Evolutionary conservation across 2,329 filamentous ascomycete genomes (phyloP).

Genomic region (Botrytis elliptica): DNA sequence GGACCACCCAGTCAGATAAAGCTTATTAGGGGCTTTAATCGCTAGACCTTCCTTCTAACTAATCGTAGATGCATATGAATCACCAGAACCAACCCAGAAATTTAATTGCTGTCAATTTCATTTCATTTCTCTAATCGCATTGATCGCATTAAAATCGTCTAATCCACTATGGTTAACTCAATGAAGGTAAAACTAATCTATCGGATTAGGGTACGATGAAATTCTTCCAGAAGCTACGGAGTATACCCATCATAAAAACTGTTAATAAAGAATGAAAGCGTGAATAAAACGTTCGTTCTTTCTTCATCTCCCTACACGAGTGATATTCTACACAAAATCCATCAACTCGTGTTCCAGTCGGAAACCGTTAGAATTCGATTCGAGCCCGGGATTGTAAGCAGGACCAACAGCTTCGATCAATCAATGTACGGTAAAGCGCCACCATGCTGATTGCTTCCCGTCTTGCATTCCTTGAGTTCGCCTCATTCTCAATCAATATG

Average conservation of each 20-base stretch:
- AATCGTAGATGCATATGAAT: not conserved
- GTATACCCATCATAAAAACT: not conserved
- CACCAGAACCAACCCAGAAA: not conserved
- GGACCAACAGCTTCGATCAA: not conserved
- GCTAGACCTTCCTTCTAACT: not conserved
- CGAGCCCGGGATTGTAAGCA: not conserved
- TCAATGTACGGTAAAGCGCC: not conserved
- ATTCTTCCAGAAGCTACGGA: not conserved
- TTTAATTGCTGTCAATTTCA: not conserved
- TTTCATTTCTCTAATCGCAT: not conserved
- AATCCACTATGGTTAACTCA: not conserved
- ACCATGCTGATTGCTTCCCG: not conserved
- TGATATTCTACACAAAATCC: not conserved
- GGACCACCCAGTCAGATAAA: not conserved
- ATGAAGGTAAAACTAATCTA: not conserved
- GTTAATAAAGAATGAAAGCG: not conserved
- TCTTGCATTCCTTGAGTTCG: not conserved
- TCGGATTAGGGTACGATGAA: not conserved
- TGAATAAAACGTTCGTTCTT: not conserved
- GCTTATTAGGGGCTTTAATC: not conserved
- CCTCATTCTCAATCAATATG: not conserved
- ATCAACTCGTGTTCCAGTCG: not conserved
- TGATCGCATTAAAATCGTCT: not conserved
- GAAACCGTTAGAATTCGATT: too few relatives aligned
- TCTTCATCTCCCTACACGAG: not conserved